phyloP scores from a whole-genome alignment of 768 basidiomycete species.

The Rubroboletus satanas region DNA sequence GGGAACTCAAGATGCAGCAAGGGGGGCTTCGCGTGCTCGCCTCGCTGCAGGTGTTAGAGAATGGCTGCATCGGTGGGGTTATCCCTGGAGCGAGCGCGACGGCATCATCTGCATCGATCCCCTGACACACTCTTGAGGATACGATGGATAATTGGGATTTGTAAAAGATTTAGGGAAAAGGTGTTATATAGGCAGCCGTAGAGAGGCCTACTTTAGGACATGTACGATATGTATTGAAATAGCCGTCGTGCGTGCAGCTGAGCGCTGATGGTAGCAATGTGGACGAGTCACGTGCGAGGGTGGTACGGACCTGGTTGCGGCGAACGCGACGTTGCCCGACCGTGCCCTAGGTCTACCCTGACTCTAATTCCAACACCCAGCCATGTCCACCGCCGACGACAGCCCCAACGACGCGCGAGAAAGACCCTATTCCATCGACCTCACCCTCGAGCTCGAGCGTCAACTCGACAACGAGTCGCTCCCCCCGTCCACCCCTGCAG shows the following conservation, averaged over 20 bases:
- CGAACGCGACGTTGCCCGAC: constrained; percentile 10
- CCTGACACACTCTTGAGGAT: constrained; percentile 57
- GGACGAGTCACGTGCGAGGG: constrained; percentile 11
- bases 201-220: background rate
- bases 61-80: constrained; percentile 92
- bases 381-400: constrained; percentile 32
- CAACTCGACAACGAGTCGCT: constrained; percentile 65
- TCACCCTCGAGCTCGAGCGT: constrained; percentile 74
- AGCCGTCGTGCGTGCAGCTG: background rate
- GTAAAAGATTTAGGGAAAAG: constrained; percentile 7
- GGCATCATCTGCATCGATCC: constrained; percentile 88
- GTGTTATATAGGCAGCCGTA: background rate
- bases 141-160: background rate
- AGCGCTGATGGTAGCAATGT: background rate
- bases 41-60: constrained; percentile 85
- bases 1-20: constrained; percentile 77
- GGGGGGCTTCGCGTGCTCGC: constrained; percentile 79
- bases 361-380: background rate
- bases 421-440: constrained; percentile 60
- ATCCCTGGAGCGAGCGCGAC: constrained; percentile 91
- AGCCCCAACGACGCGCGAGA: constrained; percentile 13
- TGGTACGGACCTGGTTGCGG: background rate
- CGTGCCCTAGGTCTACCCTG: background rate
- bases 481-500: constrained; percentile 43
- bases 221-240: constrained; percentile 8